phyloP scores from a whole-genome alignment of 768 basidiomycete genomes.

The Suillus plorans region DNA sequence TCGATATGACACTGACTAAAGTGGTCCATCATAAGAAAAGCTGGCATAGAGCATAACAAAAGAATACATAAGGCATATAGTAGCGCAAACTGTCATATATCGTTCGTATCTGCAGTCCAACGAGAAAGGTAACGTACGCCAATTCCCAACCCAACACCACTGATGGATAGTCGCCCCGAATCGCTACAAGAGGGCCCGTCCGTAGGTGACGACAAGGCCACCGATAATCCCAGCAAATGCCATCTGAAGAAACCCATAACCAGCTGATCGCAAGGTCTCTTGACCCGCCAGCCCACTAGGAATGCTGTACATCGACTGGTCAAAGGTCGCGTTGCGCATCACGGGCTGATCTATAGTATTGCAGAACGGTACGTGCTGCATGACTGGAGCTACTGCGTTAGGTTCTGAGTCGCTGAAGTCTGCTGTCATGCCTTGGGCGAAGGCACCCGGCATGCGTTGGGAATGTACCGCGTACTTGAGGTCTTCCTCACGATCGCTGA shows the following conservation, averaged over 20 bases:
- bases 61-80: conserved; percentile 13
- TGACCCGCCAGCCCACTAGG: neutral
- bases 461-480: conserved; percentile 32
- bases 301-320: conserved; percentile 12
- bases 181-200: conserved; percentile 33
- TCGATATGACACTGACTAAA: neutral
- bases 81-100: conserved; percentile 12
- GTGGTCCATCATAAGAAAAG: neutral
- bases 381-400: neutral
- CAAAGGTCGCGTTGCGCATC: neutral
- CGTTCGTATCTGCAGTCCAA: neutral
- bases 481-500: conserved; percentile 33
- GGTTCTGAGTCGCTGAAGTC: conserved; percentile 18
- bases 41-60: conserved; percentile 14
- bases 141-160: neutral
- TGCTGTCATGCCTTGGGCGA: neutral
- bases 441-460: conserved; percentile 33
- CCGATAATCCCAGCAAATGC: conserved; percentile 31
- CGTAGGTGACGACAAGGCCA: conserved; percentile 29
- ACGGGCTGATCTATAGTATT: neutral
- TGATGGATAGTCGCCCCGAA: conserved; percentile 15
- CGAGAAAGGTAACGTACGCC: neutral
- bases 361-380: neutral
- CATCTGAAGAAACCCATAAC: conserved; percentile 30
- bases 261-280: neutral